A percentile compares a stretch with the other conserved stretches of the same genome.
Conservation (phyloP, 345 rosid genomes). For the Heritiera fomes region DNA sequence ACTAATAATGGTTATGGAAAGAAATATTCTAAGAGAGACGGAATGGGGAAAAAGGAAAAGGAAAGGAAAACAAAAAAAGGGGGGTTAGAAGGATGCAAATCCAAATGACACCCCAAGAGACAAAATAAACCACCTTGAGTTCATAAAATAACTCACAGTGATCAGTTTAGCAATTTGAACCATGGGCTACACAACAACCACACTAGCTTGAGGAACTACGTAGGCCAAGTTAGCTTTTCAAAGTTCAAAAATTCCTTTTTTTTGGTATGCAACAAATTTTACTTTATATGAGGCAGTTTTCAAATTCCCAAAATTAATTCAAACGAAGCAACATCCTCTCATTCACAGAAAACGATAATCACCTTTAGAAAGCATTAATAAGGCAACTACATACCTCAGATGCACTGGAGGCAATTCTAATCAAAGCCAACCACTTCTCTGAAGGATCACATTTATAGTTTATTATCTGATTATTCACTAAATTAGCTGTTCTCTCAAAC, state of each 20-base stretch:
- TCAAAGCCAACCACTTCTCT: too few species aligned
- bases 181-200: not conserved
- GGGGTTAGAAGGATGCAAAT: not conserved
- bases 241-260: not conserved
- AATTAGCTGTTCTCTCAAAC: slow-evolving; percentile 96
- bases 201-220: not conserved
- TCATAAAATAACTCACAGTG: not conserved
- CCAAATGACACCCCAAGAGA: not conserved
- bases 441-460: too few species aligned
- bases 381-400: too few species aligned
- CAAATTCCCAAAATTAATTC: not conserved
- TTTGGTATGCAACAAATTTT: not conserved
- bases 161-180: not conserved
- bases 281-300: not conserved
- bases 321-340: not conserved
- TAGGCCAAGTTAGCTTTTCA: not conserved
- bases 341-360: slow-evolving; percentile 31
- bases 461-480: too few species aligned
- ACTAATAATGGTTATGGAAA: not conserved
- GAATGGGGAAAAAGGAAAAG: not conserved
- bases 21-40: not conserved
- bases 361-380: too few species aligned
- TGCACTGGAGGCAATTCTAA: too few species aligned
- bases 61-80: not conserved
- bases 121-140: not conserved